phyloP scores from a whole-genome alignment of 2,329 filamentous ascomycete genomes.

The Pseudocercospora fuligena region DNA sequence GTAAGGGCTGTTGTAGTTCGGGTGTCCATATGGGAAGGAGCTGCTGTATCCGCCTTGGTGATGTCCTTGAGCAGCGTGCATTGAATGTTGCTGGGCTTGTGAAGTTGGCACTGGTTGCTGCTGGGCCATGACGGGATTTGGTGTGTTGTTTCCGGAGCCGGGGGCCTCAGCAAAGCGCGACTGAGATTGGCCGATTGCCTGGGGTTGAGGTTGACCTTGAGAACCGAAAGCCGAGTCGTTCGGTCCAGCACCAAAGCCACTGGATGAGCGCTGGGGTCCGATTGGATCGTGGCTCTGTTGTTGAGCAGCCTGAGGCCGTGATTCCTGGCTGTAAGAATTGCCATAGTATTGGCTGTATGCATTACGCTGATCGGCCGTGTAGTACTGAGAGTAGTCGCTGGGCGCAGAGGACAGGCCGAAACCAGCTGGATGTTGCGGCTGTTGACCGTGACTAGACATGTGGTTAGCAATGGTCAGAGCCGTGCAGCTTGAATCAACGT shows the following conservation, averaged over 20 bases:
- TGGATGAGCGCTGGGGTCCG: slow-evolving; percentile 75
- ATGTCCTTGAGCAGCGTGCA: slow-evolving; percentile 40
- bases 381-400: slow-evolving; percentile 83
- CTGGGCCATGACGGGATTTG: slow-evolving; percentile 73
- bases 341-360: slow-evolving; percentile 73
- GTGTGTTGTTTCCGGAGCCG: slow-evolving; percentile 88
- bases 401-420: slow-evolving; percentile 74
- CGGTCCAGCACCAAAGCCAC: slow-evolving; percentile 70
- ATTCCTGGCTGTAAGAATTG: slow-evolving; percentile 56
- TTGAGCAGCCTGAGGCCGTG: slow-evolving; percentile 36
- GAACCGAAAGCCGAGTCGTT: slow-evolving; percentile 62
- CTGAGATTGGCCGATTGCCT: slow-evolving; percentile 53
- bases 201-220: slow-evolving; percentile 13
- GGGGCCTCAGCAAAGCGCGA: slow-evolving; percentile 77
- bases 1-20: slow-evolving; percentile 66
- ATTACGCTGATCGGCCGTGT: slow-evolving; percentile 76
- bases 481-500: background rate
- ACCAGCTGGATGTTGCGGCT: slow-evolving; percentile 61
- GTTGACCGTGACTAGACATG: slow-evolving; percentile 48
- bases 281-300: slow-evolving; percentile 69
- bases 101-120: slow-evolving; percentile 52
- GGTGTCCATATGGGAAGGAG: slow-evolving; percentile 65
- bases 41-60: slow-evolving; percentile 55
- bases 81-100: slow-evolving; percentile 45
- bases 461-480: background rate